A percentile compares a stretch with the other conserved stretches of the same genome.
phyloP scores from a whole-genome alignment of 2,329 filamentous ascomycete species.

The Cercospora zeae-maydis region DNA sequence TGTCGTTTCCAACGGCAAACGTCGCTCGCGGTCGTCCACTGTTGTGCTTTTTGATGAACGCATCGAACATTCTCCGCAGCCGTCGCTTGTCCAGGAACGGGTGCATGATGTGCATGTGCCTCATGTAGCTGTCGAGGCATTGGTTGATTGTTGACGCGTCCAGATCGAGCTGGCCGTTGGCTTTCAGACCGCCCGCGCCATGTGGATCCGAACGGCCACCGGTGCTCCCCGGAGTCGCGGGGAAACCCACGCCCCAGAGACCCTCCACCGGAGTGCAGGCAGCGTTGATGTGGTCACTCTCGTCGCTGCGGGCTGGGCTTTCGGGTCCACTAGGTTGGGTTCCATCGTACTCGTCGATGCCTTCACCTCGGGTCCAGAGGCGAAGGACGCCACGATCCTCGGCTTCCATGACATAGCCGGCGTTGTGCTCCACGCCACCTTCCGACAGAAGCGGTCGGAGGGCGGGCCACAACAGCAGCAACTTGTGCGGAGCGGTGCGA shows the following conservation, averaged over 20 bases:
- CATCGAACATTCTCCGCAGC: conserved; percentile 51
- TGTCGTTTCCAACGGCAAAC: conserved; percentile 31
- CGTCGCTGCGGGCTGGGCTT: conserved; percentile 41
- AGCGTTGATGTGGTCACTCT: conserved; percentile 30
- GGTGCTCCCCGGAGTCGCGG: conserved; percentile 31
- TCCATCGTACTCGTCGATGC: conserved; percentile 39
- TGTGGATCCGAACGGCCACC: conserved; percentile 33
- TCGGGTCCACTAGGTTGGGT: conserved; percentile 35
- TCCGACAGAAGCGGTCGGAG: conserved; percentile 37
- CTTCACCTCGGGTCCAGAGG: conserved; percentile 39
- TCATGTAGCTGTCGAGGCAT: conserved; percentile 55
- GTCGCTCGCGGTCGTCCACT: conserved; percentile 25
- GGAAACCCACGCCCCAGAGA: conserved; percentile 52
- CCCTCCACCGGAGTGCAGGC: conserved; percentile 46
- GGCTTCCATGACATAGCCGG: conserved; percentile 38
- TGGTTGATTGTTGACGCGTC: conserved; percentile 49
- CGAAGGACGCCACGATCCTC: conserved; percentile 38
- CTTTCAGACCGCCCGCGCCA: conserved; percentile 50
- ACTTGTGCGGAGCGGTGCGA: conserved; percentile 80
- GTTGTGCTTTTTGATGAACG: conserved; percentile 51
- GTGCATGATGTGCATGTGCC: conserved; percentile 61
- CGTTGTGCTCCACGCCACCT: conserved; percentile 29
- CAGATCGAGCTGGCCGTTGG: conserved; percentile 53
- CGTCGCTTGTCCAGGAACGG: conserved; percentile 58
- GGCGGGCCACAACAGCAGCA: conserved; percentile 63